Evolutionary conservation across 2,329 filamentous ascomycete genomes (phyloP), one percentile per base, ranked within the genome.

Genomic region (Hansfordia pulvinata): DNA sequence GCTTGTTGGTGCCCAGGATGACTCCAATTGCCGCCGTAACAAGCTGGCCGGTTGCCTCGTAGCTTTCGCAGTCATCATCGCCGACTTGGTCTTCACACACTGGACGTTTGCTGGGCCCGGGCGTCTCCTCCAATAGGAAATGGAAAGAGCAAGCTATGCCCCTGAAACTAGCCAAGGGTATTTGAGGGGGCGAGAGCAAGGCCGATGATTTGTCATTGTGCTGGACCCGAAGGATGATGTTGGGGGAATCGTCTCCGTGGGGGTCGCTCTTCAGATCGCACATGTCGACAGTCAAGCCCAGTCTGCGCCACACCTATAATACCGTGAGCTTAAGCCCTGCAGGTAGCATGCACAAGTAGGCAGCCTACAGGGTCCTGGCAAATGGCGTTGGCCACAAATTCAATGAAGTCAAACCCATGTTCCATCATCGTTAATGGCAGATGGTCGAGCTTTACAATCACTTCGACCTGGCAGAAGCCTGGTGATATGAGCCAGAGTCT

Each of bases 221-320:
- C 28, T 48, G 38, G 10, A 49, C 28, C 21, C 36, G 41, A 21
- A 49, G 41, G 32, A 38, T 47, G 3, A 50, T 30, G 21, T 44
- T 46, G 14, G 46, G 43, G 4, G 25, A 31, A 10, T 33, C 39
- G 10, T 34, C 30, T n/a, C 34, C 30, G 16, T 33, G 20, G 12
- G 30, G 28, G 3, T 38, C 31, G 27, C 42, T 38, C 7, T 39
- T 35, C 25, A 46, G 26, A 9, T 39, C 37, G 4, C 41, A 30
- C 26, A 36, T 26, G 10, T 35, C 25, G 16, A 43, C 38, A 2
- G 21, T 31, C 5, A 50, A 35, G 9, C 43, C 43, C 26, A 49
- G 39, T 8, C 31, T 27, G 5, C 30, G 20, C 46, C 46, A 50
- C 8, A 47, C 11, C 46, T 50, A 12, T 23, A 4, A 14, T 4